Evolutionary conservation across 1,284 basidiomycete species (phyloP).

Genomic region (Cutaneotrichosporon spelunceum): DNA sequence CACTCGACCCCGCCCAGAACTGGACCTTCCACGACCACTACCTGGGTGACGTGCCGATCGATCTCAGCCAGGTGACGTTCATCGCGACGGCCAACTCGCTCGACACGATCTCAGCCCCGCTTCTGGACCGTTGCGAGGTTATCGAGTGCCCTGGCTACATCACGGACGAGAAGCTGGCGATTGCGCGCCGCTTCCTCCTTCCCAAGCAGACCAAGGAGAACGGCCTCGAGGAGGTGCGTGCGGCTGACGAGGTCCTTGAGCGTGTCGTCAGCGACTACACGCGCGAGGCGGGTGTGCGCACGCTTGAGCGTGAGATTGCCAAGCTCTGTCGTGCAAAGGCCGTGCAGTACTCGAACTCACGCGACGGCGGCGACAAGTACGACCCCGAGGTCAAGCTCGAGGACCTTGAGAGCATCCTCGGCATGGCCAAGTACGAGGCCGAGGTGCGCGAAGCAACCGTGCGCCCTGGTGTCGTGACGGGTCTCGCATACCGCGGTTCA

Average conservation of each 20-base stretch:
- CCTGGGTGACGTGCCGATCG: slow-evolving; percentile 87
- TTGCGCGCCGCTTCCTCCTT: slow-evolving; percentile 82
- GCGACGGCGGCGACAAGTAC: slow-evolving; percentile 55
- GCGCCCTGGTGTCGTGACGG: slow-evolving; percentile 44
- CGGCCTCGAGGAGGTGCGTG: slow-evolving; percentile 71
- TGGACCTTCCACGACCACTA: slow-evolving; percentile 85
- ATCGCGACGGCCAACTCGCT: slow-evolving; percentile 81
- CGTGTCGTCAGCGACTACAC: slow-evolving; percentile 91
- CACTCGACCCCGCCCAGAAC: slow-evolving; percentile 98
- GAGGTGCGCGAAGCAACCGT: slow-evolving; percentile 55
- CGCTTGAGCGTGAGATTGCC: slow-evolving; percentile 81
- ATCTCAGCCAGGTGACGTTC: slow-evolving; percentile 90
- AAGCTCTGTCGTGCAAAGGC: slow-evolving; percentile 80
- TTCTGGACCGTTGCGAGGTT: slow-evolving; percentile 94
- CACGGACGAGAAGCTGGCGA: slow-evolving; percentile 87
- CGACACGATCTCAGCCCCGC: slow-evolving; percentile 89
- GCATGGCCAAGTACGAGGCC: slow-evolving; percentile 73
- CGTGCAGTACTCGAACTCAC: slow-evolving; percentile 68
- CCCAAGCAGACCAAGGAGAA: slow-evolving; percentile 90
- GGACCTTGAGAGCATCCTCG: slow-evolving; percentile 81
- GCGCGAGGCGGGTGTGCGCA: slow-evolving; percentile 90
- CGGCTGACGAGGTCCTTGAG: slow-evolving; percentile 72
- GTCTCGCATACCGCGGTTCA: slow-evolving; percentile 56
- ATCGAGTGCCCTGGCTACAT: slow-evolving; percentile 95
- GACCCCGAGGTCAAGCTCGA: slow-evolving; percentile 62